Evolutionary conservation across 768 basidiomycete genomes (phyloP), one percentile per base, ranked within the genome.

Genomic region (Sporobolomyces pararoseus): DNA sequence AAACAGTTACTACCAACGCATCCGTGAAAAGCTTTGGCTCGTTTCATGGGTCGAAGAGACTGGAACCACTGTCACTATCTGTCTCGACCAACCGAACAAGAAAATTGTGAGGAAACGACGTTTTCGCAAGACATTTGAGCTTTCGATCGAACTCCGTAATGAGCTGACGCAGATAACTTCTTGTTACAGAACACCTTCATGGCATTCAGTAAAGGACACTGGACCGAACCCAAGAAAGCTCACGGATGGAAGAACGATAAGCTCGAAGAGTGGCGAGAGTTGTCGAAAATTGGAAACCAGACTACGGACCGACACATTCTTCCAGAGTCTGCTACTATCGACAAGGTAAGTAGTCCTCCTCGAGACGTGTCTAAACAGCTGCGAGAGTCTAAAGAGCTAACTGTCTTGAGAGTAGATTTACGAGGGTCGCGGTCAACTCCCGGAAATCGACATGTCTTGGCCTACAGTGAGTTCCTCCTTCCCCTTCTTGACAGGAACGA

Each of bases 21-120:
- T 73, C 27, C 59, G 72, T 3, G 32, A 51, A 1, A 27, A 63
- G 17, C 49, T 69, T 2, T 73, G 72, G 72, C 66, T 66, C 27
- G 52, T 73, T 31, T 53, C 53, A 19, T 73, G 72, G 71, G 34
- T 65, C 37, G 72, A 73, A 21, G 72, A 73, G 54, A 73, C 72
- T 5, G 67, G 54, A 39, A 65, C 72, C 25, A 13, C 27, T 12
- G 72, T 73, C 10, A 63, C 64, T 10, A 47, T 73, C 27, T 32
- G 29, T 5, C 39, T 69, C 31, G 72, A 73, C 61, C 10, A 49
- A 3, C 27, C 10, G 31, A 49, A 68, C 37, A 68, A 62, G 58
- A 53, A 63, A 35, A 44, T 73, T 29, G 65, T 64, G 21, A 60
- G 57, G 10, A 42, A 42, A 42, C n/a, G n/a, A n/a, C n/a, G 39